phyloP scores from a whole-genome alignment of 805 yeast species.

The Teunomyces stri region DNA sequence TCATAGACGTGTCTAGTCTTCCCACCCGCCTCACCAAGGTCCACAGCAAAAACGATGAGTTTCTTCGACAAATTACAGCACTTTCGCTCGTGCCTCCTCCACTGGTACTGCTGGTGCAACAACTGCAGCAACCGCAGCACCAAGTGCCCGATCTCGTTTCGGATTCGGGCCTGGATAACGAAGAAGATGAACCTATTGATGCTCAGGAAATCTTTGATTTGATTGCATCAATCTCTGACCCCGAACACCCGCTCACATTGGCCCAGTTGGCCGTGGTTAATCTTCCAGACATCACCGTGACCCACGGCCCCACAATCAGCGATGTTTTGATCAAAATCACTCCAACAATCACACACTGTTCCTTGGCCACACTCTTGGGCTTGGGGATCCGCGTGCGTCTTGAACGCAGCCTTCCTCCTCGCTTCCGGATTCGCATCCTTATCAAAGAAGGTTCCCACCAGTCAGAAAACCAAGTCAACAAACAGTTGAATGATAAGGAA shows the following conservation, averaged over 20 bases:
- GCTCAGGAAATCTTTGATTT: conserved; percentile 87
- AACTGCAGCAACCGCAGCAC: not conserved
- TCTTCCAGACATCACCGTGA: conserved; percentile 71
- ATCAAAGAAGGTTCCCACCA: conserved; percentile 93
- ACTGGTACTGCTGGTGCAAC: not conserved
- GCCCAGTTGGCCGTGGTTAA: conserved; percentile 95
- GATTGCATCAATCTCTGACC: conserved; percentile 85
- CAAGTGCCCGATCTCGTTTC: conserved; percentile 26
- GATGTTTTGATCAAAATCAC: conserved; percentile 82
- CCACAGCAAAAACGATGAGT: conserved; percentile 15
- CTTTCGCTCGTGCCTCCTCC: conserved; percentile 25
- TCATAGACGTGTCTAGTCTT: conserved; percentile 69
- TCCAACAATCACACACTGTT: conserved; percentile 97
- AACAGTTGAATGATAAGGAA: conserved; percentile 95
- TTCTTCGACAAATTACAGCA: conserved; percentile 28
- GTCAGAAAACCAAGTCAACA: conserved; percentile 92
- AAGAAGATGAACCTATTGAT: conserved; percentile 57
- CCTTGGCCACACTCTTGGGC: conserved; percentile 93
- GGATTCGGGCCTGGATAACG: conserved; percentile 18
- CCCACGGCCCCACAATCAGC: conserved; percentile 59
- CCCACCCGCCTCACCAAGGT: conserved; percentile 56
- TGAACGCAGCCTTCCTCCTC: conserved; percentile 81
- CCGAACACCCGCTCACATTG: conserved; percentile 93
- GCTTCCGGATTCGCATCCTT: conserved; percentile 75
- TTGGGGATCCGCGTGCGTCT: conserved; percentile 89